Evolutionary conservation across 129 eudicot species (phyloP), one percentile per base, ranked within the genome.

Genomic region (Escallonia rubra): DNA sequence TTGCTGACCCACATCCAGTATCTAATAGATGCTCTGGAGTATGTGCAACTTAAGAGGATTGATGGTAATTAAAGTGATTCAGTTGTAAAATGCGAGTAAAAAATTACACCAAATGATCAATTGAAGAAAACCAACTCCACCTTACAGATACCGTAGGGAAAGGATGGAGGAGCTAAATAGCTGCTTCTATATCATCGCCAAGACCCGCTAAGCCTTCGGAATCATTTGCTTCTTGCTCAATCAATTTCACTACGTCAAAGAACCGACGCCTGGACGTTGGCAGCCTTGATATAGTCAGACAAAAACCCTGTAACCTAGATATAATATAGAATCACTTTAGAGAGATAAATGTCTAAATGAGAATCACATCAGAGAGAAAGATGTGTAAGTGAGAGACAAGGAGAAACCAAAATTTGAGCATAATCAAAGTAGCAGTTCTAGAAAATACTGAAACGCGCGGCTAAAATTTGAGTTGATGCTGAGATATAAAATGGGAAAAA

Each of bases 201-300:
- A 10, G 42, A 46, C 39, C 11, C 56, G 5, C 65, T 47, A 38
- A 40, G 41, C 54, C 48, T 57, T 68, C 47, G 12, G 38, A 45
- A 48, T 58, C 8, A 34, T 67, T 58, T 46, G 66, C 48, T 58
- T 74, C 48, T 66, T 74, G 72, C 60, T 74, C 66, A 34, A 74
- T 74, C 34, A 40, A 57, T 67, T 74, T 74, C 43, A 74, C 61
- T 3, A 65, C 61, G 48, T 74, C 78, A 59, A 54, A 14, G 15
- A 65, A 74, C 60, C 62, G 63, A 65, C 78, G 78, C 23, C 59
- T 53, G 5, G 67, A 74, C 13, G 78, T 74, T 65, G 78, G 78
- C 67, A 74, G 61, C 61, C 78, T 65, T 39, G 72, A 74, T 58
- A 74, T 12, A 2, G 72, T 74, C 78, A 66, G 61, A 67, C 78